Evolutionary conservation across 2,329 filamentous ascomycete species (phyloP), one percentile per base, ranked within the genome.

Genomic region (Helminthosporium solani): DNA sequence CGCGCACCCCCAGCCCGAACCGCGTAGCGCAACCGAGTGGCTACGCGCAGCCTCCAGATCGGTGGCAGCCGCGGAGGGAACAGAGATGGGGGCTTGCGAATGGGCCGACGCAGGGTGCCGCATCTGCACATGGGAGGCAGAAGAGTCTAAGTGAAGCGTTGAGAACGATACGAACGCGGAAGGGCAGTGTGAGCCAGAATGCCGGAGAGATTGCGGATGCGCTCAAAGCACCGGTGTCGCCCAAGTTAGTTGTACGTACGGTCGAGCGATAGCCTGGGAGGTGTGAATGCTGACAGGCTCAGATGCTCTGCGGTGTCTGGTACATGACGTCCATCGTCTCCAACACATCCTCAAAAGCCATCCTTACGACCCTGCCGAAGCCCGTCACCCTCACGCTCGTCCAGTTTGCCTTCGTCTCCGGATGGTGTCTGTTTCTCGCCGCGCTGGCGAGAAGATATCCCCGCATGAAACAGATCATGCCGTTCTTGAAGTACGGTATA

Each of bases 311-410:
- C 72, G 75, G 91, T 47, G 74, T 92, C 64, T 97, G 94, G 94
- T 99, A 97, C 76, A 81, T 88, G 68, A 95, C 91, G 19, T 97
- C 92, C 34, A 94, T 95, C 52, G 77, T 97, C 58, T 96, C 94
- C 52, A 99, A 97, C 69, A 96, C 94, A 2, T 97, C 94, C 19
- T 96, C 94, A 42, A 99, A 99, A 74, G 88, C 92, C 15, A 99
- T 99, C 64, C 78, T 97, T 51, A 96, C 90, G 57, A 88, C 89
- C 34, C 89, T 96, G 56, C 84, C 88, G 47, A 94, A 90, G 71
- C 92, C 92, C 1, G 87, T 94, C 25, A 96, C 92, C 16, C 80
- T 97, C 60, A 97, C 92, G 1, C 79, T 96, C 47, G 79, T 96
- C 41, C 94, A 99, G 77, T 99, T 99, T 73, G 87, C 84, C 46